Evolutionary conservation across 106 monocot genomes (phyloP), one percentile per base, ranked within the genome.

Genomic region (Platanthera guangdongensis): DNA sequence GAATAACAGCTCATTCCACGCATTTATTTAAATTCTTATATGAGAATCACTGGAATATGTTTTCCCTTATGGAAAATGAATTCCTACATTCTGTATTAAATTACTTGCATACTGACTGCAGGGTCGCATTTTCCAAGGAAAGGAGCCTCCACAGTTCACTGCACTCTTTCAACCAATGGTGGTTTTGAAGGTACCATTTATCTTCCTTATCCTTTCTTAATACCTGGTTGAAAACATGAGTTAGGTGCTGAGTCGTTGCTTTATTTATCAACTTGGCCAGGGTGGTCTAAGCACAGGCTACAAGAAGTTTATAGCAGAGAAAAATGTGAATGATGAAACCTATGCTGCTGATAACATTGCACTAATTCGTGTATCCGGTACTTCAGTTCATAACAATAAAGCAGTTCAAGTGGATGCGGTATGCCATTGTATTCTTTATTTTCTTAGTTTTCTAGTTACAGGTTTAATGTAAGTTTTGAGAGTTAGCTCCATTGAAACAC

Each of bases 141-240:
- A 88, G 76, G 97, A 97, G 71, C 89, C 97, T 76, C 94, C 93
- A 72, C 97, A 97, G 48, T 94, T 97, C 80, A 83, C 91, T 83
- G 89, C 97, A 30, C 89, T 97, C 32, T 91, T 97, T 81, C 94
- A 97, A 76, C 97, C 94, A 21, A 94, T 97, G 97, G 81, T 94
- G 77, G 78, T 94, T 8, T 78, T 97, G 78, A 97, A 97, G 97
- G 97, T 94, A 82, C 67, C 9, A 75, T 45, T 15, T 46, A 15
- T 5, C 47, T 65, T 65, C 11, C 22, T 50, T 73, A 25, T 51
- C 25, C 22, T 8, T 72, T 51, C 51, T 52, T 15, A 39, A 45
- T 22, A 71, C 13, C 9, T 50, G 30, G 39, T 50, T 52, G 52
- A 51, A 74, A 76, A 50, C 28, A 9, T 72, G 72, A 72, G 51